phyloP scores from a whole-genome alignment of 2,329 filamentous ascomycete genomes.

The Trichoderma arundinaceum region DNA sequence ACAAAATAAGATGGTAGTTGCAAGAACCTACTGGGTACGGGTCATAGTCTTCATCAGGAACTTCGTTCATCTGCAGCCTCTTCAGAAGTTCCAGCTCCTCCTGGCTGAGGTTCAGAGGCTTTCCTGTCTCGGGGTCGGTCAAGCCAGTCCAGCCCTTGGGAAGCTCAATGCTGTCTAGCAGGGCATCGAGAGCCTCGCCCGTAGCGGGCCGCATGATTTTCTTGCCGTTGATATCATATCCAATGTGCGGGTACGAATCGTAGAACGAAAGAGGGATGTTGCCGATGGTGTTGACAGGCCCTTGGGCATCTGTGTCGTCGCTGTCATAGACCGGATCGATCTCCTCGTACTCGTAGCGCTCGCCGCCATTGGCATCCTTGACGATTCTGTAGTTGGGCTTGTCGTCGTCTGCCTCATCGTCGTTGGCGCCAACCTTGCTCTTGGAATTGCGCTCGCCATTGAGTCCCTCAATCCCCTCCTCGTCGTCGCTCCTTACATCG shows the following conservation, averaged over 20 bases:
- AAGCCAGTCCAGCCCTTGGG: slow-evolving; percentile 97
- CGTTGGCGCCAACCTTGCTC: neutral
- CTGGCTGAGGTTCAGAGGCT: slow-evolving; percentile 83
- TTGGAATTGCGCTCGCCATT: slow-evolving; percentile 9
- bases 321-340: slow-evolving; percentile 96
- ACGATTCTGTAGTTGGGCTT: slow-evolving; percentile 54
- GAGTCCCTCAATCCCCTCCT: neutral
- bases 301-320: slow-evolving; percentile 86
- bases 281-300: slow-evolving; percentile 87
- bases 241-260: slow-evolving; percentile 96
- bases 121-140: slow-evolving; percentile 91
- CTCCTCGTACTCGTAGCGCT: slow-evolving; percentile 90
- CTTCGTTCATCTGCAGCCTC: slow-evolving; percentile 86
- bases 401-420: slow-evolving; percentile 33
- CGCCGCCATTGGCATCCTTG: slow-evolving; percentile 87
- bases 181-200: slow-evolving; percentile 88
- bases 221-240: slow-evolving; percentile 98
- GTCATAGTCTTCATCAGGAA: slow-evolving; percentile 86
- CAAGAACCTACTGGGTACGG: slow-evolving; percentile 74
- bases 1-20: no score
- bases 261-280: slow-evolving; percentile 95
- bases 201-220: slow-evolving; percentile 96
- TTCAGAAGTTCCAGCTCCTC: slow-evolving; percentile 89
- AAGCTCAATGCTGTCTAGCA: slow-evolving; percentile 94
- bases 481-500: slow-evolving; percentile 14